Base-by-base conservation (phyloP, 2,329 filamentous ascomycete genomes). In the Alternaria atra region DNA sequence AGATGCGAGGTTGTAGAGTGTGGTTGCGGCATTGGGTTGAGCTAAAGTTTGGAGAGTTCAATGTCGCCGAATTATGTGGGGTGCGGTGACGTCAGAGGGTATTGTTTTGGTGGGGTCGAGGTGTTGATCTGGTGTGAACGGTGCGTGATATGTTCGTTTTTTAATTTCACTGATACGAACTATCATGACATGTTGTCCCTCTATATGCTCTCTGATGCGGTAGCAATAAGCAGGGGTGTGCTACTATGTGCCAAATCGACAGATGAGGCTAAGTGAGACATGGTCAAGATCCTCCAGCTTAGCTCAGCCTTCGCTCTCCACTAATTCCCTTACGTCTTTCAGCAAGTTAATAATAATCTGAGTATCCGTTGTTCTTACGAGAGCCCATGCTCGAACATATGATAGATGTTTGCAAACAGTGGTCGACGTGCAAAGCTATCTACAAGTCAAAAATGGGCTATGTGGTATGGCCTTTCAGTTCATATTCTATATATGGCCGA, bases 1-100 rank as follows among this genome's bases (percentile, higher is more conserved):
- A 73, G 65, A 47, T 76, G 71, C 10, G 73, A 78, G 52, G 73
- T 71, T 25, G 76, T 69, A 23, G 70, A 66, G 60, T 68, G 59
- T 63, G 58, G 63, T 62, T 72, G 63, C 44, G 61, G 61, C 54
- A 61, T 63, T 42, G 56, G 30, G 57, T 60, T 64, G 65, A 69
- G 63, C 44, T 57, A 62, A 47, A 50, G 43, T 46, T 50, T 39
- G 61, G 35, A n/a, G 32, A 55, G 51, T 58, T 58, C 55, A 61
- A 59, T 52, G 48, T 56, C 20, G 32, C 29, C 30, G 35, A 23
- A 27, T 46, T 62, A 42, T 56, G 57, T 53, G 57, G 52, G 57
- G 52, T 32, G 39, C 6, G 3, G 57, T 60, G 57, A 60, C 57
- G 57, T 60, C 57, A 60, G 44, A 46, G 15, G 34, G 39, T 10